Conservation (phyloP, 805 yeast species). For the Saccharomyces cerevisiae region DNA sequence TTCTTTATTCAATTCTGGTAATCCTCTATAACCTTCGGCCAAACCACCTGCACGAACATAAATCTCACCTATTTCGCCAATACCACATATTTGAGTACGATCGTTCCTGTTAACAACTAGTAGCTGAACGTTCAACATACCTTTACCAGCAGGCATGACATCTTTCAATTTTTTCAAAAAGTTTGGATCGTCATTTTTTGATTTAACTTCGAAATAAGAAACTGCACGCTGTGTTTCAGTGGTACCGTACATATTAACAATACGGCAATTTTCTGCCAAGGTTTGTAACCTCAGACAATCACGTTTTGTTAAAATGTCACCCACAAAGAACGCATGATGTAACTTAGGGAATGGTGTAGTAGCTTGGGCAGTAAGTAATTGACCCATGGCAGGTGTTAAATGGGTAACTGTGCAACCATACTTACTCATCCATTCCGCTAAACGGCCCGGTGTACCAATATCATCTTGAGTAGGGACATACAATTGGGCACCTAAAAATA, state of each 20-base stretch:
- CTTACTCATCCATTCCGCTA: conserved; percentile 94
- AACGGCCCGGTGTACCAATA: conserved; percentile 95
- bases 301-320: conserved; percentile 93
- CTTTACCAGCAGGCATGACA: conserved; percentile 96
- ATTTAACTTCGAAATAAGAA: conserved; percentile 81
- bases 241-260: conserved; percentile 98
- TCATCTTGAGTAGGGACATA: conserved; percentile 94
- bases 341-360: conserved; percentile 72
- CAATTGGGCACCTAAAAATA: conserved; percentile 88
- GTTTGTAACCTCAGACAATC: conserved; percentile 91
- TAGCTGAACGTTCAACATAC: conserved; percentile 92
- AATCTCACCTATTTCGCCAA: conserved; percentile 98
- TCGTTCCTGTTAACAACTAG: conserved; percentile 89
- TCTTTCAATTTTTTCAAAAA: conserved; percentile 83
- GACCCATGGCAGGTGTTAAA: conserved; percentile 99
- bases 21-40: conserved; percentile 90
- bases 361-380: conserved; percentile 91
- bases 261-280: conserved; percentile 78
- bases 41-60: conserved; percentile 97
- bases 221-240: conserved; percentile 99
- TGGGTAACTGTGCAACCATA: conserved; percentile 94
- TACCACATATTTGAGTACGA: conserved; percentile 86
- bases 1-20: conserved; percentile 79
- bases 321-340: conserved; percentile 96
- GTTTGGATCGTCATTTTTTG: conserved; percentile 57